Percentiles rank a stretch among this genome's conserved stretches.
Evolutionary conservation across 2,329 filamentous ascomycete genomes (phyloP).

Genomic region (Clarireedia monteithiana): DNA sequence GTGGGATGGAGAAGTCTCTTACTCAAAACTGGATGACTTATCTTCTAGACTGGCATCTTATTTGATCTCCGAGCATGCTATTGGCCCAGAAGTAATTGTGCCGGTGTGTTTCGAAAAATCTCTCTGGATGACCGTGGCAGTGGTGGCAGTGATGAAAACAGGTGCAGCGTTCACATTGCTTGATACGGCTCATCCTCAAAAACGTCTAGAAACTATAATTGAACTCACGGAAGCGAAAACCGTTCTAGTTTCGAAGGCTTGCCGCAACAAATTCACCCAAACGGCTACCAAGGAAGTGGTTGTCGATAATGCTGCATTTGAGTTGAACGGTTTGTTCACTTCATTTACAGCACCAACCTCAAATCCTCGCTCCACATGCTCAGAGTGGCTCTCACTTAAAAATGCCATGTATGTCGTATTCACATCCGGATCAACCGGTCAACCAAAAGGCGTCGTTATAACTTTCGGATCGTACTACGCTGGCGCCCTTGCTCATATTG

Average conservation of each 20-base stretch:
- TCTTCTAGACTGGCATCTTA: conserved; percentile 16
- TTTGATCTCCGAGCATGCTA: conserved; percentile 1
- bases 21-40: conserved; percentile 15
- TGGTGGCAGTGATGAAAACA: conserved; percentile 21
- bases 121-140: conserved; percentile 17
- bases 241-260: not conserved
- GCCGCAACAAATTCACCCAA: not conserved
- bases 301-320: not conserved
- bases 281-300: not conserved
- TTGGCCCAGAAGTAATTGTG: conserved; percentile 13
- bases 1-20: conserved; percentile 19
- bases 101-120: conserved; percentile 19
- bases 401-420: conserved; percentile 12
- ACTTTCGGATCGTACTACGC: not conserved
- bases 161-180: conserved; percentile 25
- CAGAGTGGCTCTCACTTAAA: not conserved
- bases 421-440: conserved; percentile 12
- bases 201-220: conserved; percentile 6
- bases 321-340: no score
- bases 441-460: not conserved
- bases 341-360: not conserved
- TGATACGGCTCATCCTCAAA: conserved; percentile 12
- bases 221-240: conserved; percentile 1
- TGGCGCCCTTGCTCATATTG: not conserved
- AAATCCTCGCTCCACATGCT: not conserved